phyloP scores from a whole-genome alignment of 2,329 filamentous ascomycete species.

The Daldinia sp. region DNA sequence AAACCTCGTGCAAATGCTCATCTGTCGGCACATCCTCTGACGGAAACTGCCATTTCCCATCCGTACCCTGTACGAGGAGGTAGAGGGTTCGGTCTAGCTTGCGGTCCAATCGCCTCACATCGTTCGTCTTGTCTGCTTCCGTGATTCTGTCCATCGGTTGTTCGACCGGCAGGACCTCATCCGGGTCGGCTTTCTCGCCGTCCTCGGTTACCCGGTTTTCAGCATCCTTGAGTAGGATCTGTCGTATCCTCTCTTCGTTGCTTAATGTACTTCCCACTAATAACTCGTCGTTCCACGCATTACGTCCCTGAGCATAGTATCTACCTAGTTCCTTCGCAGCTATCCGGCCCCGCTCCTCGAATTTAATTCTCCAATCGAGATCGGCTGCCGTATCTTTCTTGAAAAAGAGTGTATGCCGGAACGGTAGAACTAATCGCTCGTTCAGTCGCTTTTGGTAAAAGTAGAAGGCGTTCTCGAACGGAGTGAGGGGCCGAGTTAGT shows the following conservation, averaged over 20 bases:
- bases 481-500: slow-evolving; percentile 81
- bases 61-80: slow-evolving; percentile 77
- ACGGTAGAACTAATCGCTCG: slow-evolving; percentile 87
- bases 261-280: slow-evolving; percentile 75
- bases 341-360: slow-evolving; percentile 74
- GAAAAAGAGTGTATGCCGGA: slow-evolving; percentile 93
- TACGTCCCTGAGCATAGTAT: slow-evolving; percentile 74
- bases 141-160: slow-evolving; percentile 74
- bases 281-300: slow-evolving; percentile 92
- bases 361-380: slow-evolving; percentile 89
- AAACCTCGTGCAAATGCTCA: slow-evolving; percentile 85
- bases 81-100: slow-evolving; percentile 85
- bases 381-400: slow-evolving; percentile 86
- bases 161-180: slow-evolving; percentile 73
- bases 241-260: slow-evolving; percentile 69
- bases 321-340: slow-evolving; percentile 84
- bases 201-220: slow-evolving; percentile 69
- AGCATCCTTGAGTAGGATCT: slow-evolving; percentile 78
- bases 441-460: slow-evolving; percentile 98
- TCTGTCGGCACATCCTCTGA: slow-evolving; percentile 71
- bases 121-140: slow-evolving; percentile 79
- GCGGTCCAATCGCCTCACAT: slow-evolving; percentile 80
- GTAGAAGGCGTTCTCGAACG: slow-evolving; percentile 92
- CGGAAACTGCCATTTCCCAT: slow-evolving; percentile 84
- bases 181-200: slow-evolving; percentile 64